Evolutionary conservation across 2,329 filamentous ascomycete genomes (phyloP).

Genomic region (Trichoderma atrobrunneum): DNA sequence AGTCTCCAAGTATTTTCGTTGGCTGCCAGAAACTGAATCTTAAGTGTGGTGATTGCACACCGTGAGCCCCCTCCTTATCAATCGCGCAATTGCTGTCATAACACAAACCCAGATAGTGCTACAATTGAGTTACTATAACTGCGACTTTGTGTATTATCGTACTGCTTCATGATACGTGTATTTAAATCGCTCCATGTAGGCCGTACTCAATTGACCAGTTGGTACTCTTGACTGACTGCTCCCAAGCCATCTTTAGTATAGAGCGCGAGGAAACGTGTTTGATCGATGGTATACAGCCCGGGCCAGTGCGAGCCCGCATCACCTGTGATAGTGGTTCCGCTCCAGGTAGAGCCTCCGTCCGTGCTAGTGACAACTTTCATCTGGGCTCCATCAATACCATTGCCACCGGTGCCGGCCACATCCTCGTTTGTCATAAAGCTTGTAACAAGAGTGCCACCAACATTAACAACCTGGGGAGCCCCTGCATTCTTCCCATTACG

Average conservation of each 20-base stretch:
- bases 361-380: slow-evolving; percentile 1
- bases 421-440: slow-evolving; percentile 48
- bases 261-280: background rate
- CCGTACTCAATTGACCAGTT: background rate
- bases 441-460: slow-evolving; percentile 40
- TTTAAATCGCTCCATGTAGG: too few species aligned
- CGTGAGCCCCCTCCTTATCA: too few species aligned
- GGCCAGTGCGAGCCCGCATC: background rate
- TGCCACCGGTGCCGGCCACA: background rate
- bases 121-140: too few species aligned
- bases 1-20: too few species aligned
- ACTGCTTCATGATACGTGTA: too few species aligned
- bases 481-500: slow-evolving; percentile 20
- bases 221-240: background rate
- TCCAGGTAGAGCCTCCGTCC: background rate
- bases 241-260: background rate
- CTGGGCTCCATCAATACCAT: background rate
- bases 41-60: too few species aligned
- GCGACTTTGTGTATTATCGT: too few species aligned
- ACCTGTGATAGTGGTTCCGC: background rate
- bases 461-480: slow-evolving; percentile 27
- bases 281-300: background rate
- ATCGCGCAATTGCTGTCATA: too few species aligned
- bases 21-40: too few species aligned
- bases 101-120: too few species aligned